Base-by-base conservation (phyloP, 441 rosid genomes). In the Viola pubescens region DNA sequence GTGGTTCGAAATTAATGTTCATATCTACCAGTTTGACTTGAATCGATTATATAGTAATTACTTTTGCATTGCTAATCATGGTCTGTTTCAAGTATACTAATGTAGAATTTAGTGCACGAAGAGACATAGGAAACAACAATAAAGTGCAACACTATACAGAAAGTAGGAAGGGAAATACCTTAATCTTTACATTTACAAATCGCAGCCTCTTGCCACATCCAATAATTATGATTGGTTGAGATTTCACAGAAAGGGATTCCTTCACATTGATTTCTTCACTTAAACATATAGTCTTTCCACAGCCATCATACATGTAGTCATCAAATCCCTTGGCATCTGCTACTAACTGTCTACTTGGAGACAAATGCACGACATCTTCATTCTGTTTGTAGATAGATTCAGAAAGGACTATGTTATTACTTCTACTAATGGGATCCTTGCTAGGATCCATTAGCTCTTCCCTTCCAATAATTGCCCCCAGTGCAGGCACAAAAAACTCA, bases 201-300 rank as follows among this genome's bases (percentile, higher is more conserved):
- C 82, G 91, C 92, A 91, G 64, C 82, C 73, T 88, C 79, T 94
- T 94, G 63, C 99, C 97, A 70, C 83, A 77, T 65, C 99, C 99
- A 71, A 94, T 67, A 60, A 91, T 73, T 71, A 94, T 79, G 67
- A 94, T 85, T 52, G 99, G 97, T 66, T 63, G 84, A 69, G 77
- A 73, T 65, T 79, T 78, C 55, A 64, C 70, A 51, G 75, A 59
- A 67, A 72, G 79, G 11, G 60, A 58, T 67, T 82, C 85, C 75
- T 83, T 88, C 52, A 52, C 70, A 48, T 75, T 74, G 62, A 68
- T 74, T 70, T 83, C 92, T 43, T 70, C 86, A 72, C 80, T 84
- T 68, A 94, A 82, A 65, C 71, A 69, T 53, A 94, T 74, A 45
- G 75, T 76, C 75, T 80, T 88, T 49, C 99, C 99, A 73, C 95